Conservation (phyloP, 1,139 yeast genomes). For the Geotrichum fermentans region DNA sequence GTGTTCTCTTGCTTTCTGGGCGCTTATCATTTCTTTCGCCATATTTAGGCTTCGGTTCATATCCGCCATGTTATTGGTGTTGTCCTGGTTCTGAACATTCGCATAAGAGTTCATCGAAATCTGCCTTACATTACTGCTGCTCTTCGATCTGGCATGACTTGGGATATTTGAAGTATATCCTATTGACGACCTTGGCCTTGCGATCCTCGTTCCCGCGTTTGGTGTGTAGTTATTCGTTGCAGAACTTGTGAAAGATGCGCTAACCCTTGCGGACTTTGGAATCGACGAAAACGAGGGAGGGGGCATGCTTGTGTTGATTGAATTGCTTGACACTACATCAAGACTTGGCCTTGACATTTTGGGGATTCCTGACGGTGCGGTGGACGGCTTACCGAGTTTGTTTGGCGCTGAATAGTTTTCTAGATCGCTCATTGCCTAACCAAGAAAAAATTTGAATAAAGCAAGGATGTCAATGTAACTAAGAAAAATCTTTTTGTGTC, state of each 20-base stretch:
- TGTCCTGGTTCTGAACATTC: background rate
- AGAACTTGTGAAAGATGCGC: background rate
- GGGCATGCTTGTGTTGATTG: slow-evolving; percentile 1
- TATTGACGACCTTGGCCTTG: slow-evolving; percentile 4
- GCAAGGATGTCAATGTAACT: too few relatives aligned
- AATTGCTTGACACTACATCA: background rate
- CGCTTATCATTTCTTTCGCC: slow-evolving; percentile 6
- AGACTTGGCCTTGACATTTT: background rate
- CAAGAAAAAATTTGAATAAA: too few relatives aligned
- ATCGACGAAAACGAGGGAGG: background rate
- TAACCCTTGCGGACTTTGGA: background rate
- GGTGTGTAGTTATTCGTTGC: background rate
- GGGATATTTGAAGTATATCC: slow-evolving; percentile 3
- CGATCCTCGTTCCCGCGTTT: background rate
- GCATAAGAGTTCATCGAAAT: slow-evolving; percentile 5
- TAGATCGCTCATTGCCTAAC: too few relatives aligned
- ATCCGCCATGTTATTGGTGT: background rate
- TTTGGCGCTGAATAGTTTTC: too few relatives aligned
- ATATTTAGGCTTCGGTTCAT: slow-evolving; percentile 2
- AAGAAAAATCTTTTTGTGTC: too few relatives aligned
- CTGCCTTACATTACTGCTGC: slow-evolving; percentile 5
- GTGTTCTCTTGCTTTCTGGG: slow-evolving; percentile 4
- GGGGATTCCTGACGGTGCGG: too few relatives aligned
- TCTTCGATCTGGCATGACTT: slow-evolving; percentile 1
- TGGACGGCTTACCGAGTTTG: too few relatives aligned